Evolutionary conservation across 1,139 yeast species (phyloP), one percentile per base, ranked within the genome.

Genomic region (Lodderomyces theae): DNA sequence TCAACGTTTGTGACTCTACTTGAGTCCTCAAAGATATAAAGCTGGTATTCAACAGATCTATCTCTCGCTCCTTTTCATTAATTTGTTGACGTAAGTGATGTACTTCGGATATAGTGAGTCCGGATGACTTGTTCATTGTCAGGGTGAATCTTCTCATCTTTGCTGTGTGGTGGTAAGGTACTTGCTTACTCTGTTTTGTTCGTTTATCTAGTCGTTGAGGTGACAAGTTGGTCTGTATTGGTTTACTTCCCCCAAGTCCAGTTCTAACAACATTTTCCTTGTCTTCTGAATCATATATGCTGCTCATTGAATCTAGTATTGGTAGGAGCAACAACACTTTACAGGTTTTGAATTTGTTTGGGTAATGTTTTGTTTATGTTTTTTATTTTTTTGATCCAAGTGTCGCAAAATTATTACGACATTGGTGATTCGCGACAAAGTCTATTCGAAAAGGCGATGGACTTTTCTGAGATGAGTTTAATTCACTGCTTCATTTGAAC

Each of bases 11-110:
- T 11, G 54, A 51, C n/a, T 63, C 66, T 35, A 63, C 66, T 38
- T 66, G 67, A 4, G 73, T 73, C 40, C 64, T 62, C 21, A 67
- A 43, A 3, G 68, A 63, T 52, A 62, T 55, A 2, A 62, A 52
- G 23, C 53, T 46, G 12, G 58, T 53, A 31, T 54, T 53, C 32
- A 61, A 42, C 16, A 42, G 40, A 13, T 34, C 42, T 11, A 54
- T 38, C 2, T 48, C 52, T 3, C 34, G 39, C 25, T 49, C 47
- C 38, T 43, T 47, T 16, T 47, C 46, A 15, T 40, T 19, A 9
- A 42, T 38, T 16, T 43, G 34, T 24, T 42, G 47, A 23, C 46
- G 32, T 12, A 43, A 31, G 21, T 39, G 24, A 15, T 39, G 37
- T 4, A 16, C 11, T n/a, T 41, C 44, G 3, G 39, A 22, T 5